Base-by-base conservation (phyloP, 1,284 basidiomycete genomes). In the Ustilago bromivora region DNA sequence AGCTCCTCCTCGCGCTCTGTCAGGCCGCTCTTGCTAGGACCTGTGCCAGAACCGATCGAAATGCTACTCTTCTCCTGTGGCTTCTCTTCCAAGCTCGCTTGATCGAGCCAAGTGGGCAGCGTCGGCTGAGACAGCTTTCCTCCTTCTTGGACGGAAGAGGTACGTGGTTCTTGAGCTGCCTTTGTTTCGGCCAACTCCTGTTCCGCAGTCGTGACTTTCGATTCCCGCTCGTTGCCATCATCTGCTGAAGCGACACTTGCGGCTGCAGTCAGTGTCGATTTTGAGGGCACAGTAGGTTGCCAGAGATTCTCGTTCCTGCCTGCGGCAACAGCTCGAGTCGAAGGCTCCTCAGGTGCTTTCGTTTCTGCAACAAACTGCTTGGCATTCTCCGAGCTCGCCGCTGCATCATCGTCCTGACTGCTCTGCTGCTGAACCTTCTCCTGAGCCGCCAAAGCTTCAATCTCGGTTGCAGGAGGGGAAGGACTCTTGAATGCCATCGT, bases 401-500 rank as follows among this genome's bases (percentile, higher is more conserved):
- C 40, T 17, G 28, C 19, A 31, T 57, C 28, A 6, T 7, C 40
- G 1, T 32, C 34, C 28, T 11, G 28, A 3, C 12, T 53, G 28
- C 32, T 12, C 28, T 53, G 36, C 19, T 56, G 64, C 40, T 41
- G 54, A 46, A 38, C 23, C n/a, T 36, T 55, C 38, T 23, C 62
- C 56, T 3, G 10, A 2, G 23, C 43, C n/a, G 43, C 43, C 43
- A 46, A 35, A 12, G 38, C 28, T 60, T 51, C 49, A n/a, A 31
- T 52, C 28, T 73, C 71, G 4, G 76, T 47, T 17, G 70, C 65
- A 38, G 78, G 63, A 23, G 74, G 69, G 0, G 66, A 59, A 5
- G 71, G 75, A n/a, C 67, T 70, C 61, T 73, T 73, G 65, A 77
- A 77, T 2, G 75, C 75, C 13, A 57, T 47, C 2, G 75, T 77